Evolutionary conservation across 2,329 filamentous ascomycete genomes (phyloP).

Genomic region (Madurella fahalii): DNA sequence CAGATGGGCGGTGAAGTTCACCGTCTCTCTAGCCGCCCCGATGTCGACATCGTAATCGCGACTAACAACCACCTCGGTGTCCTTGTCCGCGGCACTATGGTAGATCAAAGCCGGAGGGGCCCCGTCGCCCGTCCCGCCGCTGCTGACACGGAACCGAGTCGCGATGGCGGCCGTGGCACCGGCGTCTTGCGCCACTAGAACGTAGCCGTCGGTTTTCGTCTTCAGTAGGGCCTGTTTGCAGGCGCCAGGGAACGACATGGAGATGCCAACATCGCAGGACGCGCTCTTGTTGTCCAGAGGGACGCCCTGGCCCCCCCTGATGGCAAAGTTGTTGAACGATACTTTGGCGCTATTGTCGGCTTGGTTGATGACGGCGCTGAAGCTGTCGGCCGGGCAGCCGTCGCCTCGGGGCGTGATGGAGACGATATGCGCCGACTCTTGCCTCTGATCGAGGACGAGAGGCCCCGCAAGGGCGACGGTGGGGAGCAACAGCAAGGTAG

Average conservation of each 20-base stretch:
- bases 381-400: conserved; percentile 3
- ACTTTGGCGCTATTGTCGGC: background rate
- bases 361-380: background rate
- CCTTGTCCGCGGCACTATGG: background rate
- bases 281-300: background rate
- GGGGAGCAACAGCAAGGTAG: background rate
- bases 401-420: background rate
- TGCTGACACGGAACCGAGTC: background rate
- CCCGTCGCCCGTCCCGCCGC: background rate
- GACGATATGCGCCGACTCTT: background rate
- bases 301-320: background rate
- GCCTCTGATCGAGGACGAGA: background rate
- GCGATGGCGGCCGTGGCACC: background rate
- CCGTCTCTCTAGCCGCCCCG: background rate
- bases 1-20: background rate
- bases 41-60: background rate
- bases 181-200: conserved; percentile 1
- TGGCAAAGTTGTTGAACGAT: background rate
- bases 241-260: conserved; percentile 2
- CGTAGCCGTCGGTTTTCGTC: conserved; percentile 1
- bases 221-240: conserved; percentile 1
- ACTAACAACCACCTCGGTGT: background rate
- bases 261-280: background rate
- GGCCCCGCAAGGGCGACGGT: background rate
- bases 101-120: background rate